Evolutionary conservation across 1,284 basidiomycete species (phyloP).

Genomic region (Papiliotrema nemorosa): DNA sequence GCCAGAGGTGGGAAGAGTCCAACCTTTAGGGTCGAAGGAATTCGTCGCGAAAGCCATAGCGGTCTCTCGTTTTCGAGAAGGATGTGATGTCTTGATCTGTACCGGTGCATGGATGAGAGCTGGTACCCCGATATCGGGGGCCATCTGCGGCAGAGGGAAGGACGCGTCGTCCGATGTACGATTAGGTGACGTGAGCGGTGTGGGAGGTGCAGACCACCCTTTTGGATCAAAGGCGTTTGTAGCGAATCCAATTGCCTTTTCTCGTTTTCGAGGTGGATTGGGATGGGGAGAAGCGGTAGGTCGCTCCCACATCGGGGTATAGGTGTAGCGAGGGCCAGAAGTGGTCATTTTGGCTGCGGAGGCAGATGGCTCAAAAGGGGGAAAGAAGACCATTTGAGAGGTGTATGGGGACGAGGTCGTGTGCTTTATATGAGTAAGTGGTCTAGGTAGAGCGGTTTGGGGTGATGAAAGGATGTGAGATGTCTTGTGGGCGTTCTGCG

Average conservation of each 20-base stretch:
- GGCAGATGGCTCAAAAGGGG: background rate
- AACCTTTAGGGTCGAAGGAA: background rate
- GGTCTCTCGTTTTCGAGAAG: background rate
- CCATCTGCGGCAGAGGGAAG: no score
- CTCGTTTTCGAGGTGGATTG: conserved; percentile 1
- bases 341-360: background rate
- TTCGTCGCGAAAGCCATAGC: background rate
- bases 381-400: background rate
- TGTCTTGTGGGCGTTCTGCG: no score
- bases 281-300: background rate
- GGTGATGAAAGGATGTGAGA: no score
- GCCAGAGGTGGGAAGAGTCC: background rate
- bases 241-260: background rate
- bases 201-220: background rate
- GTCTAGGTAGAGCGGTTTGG: no score
- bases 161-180: no score
- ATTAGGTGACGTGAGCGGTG: background rate
- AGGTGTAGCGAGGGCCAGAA: background rate
- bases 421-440: no score
- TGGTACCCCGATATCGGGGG: background rate
- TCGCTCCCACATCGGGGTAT: background rate
- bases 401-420: conserved; percentile 3
- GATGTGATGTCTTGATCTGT: background rate
- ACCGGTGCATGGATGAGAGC: background rate
- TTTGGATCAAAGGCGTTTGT: background rate